Base-by-base conservation (phyloP, 768 basidiomycete species). In the Agaricus subrufescens region DNA sequence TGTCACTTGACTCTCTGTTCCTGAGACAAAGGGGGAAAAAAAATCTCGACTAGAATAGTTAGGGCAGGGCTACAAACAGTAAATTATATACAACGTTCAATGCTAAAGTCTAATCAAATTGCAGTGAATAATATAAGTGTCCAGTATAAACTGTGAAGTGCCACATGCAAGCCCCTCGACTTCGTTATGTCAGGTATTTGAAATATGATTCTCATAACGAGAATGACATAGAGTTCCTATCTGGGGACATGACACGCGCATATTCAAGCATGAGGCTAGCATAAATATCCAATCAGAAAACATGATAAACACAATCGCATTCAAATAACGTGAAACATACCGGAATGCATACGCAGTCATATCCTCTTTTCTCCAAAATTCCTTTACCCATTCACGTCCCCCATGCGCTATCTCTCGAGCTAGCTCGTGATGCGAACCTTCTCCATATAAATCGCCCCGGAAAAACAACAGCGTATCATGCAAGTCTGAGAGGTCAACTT, bases 381-480 rank as follows among this genome's bases (percentile, higher is more conserved):
- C 66, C 54, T 70, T 63, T 54, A 80, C 84, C 86, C 86, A 88
- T 29, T 74, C 68, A 34, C 76, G 71, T 0, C 88, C 86, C 0
- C 77, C 73, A 2, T 65, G 53, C 0, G 84, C 88, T 38, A 89
- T 87, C 52, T 73, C 63, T 3, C 62, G 60, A 1, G 79, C 87
- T 44, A 87, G 63, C 1, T 72, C 77, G 50, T 90, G 86, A 59
- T 89, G 86, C 0, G 73, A 82, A 9, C 77, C 78, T 38, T 78
- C 75, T 15, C 84, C 82, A 52, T 79, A 72, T 7, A 73, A 75
- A 60, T 80, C 78, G 0, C 88, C 86, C 0, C 83, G 80, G 71
- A 91, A 91, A 73, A 93, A 93, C 1, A 83, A 69, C 45, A 89
- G 74, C 3, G 83, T 73, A 60, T 91, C 90, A 65, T 87, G 80